Evolutionary conservation across 2,329 filamentous ascomycete genomes (phyloP), one percentile per base, ranked within the genome.

Genomic region (Dothistroma pini): DNA sequence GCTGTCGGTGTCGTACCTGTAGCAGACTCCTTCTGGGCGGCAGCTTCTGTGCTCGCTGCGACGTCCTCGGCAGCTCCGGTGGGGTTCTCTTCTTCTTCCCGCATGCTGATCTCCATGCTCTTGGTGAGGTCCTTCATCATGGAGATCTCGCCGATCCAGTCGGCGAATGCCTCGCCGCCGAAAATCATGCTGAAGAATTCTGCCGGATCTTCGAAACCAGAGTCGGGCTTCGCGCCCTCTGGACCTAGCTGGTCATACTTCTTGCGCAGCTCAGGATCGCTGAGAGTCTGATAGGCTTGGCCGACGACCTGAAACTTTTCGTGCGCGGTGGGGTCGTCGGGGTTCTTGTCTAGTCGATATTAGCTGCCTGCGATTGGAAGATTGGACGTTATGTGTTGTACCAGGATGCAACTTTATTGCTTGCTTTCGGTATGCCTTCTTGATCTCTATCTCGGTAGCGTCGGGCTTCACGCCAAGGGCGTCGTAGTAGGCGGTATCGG

Each of bases 121-220:
- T 92, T 91, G 19, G 93, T 97, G 58, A 99, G 83, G 73, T 99
- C 95, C 80, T 97, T 97, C 90, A 99, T 97, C 60, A 99, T 86
- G 55, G 91, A 95, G 69, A 99, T 96, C 82, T 99, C 95, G 68
- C 95, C 95, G 72, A 99, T 97, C 83, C 95, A 91, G 80, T 99
- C 93, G 63, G 89, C 83, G 72, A 99, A 99, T 12, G 93, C 92
- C 70, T 97, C 93, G 63, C 95, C 95, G 69, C 95, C 95, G 74
- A 99, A 99, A 70, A 99, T 99, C 81, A 93, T 96, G 71, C 90
- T 90, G 79, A 99, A 99, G 84, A 99, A 99, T 78, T 99, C 95
- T 66, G 92, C 85, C 1, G 95, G 95, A 75, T 99, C 95, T 81
- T 89, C 86, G 76, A 99, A 99, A 64, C 95, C 95, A 71, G 91